Evolutionary conservation across 208 protist species (phyloP).

Genomic region (Trichomonas tenax): DNA sequence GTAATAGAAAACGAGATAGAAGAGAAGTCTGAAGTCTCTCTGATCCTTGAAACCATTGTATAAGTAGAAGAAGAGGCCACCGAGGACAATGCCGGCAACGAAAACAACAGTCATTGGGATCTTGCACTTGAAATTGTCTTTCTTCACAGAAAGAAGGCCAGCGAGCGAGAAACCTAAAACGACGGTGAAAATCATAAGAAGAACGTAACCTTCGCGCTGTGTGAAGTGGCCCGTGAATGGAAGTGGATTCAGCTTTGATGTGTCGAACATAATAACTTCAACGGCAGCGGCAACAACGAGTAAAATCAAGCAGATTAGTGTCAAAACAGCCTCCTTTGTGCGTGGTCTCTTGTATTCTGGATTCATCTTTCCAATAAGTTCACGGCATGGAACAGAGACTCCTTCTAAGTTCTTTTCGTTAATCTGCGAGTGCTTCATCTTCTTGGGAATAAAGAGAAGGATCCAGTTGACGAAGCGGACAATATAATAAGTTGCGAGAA

Average conservation of each 20-base stretch:
- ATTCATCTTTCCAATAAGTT: not conserved
- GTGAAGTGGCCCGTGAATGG: not conserved
- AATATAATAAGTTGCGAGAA: not conserved
- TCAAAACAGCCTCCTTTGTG: not conserved
- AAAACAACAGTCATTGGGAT: not conserved
- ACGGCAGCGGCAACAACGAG: not conserved
- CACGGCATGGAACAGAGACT: not conserved
- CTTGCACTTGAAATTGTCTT: not conserved
- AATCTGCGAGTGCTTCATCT: not conserved
- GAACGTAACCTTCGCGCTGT: not conserved
- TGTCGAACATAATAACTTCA: not conserved
- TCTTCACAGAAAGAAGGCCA: not conserved
- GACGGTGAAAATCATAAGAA: not conserved
- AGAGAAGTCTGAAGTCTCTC: not conserved
- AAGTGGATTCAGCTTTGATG: not conserved
- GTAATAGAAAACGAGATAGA: not conserved
- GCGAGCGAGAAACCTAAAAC: not conserved
- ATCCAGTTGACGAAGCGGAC: not conserved
- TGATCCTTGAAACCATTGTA: not conserved
- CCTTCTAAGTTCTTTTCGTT: not conserved
- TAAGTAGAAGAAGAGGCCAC: not conserved
- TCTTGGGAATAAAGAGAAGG: not conserved
- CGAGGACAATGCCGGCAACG: not conserved
- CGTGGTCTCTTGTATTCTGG: not conserved
- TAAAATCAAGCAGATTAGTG: not conserved